Evolutionary conservation across 2,329 filamentous ascomycete species (phyloP).

Genomic region (Aspergillus pseudoglaucus): DNA sequence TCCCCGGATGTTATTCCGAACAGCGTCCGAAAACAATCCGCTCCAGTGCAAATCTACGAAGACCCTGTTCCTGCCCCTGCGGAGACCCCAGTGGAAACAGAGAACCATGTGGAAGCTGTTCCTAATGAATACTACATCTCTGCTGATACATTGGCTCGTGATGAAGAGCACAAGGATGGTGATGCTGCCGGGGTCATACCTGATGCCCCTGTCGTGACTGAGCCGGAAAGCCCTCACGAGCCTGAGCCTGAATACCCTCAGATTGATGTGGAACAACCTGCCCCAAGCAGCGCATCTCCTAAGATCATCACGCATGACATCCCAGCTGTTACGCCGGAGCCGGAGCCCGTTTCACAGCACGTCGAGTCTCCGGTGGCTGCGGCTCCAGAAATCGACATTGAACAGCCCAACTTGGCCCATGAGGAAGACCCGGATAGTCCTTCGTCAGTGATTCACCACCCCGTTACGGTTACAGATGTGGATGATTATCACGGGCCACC

Average conservation of each 20-base stretch:
- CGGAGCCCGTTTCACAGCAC: background rate
- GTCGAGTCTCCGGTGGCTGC: background rate
- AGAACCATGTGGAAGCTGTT: conserved; percentile 3
- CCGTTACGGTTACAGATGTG: conserved; percentile 2
- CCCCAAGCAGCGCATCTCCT: background rate
- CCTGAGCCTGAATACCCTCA: background rate
- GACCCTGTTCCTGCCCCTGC: conserved; percentile 12
- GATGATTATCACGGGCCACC: conserved; percentile 4
- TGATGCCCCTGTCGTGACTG: background rate
- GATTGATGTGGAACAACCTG: background rate
- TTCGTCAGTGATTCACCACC: conserved; percentile 1
- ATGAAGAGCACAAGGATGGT: background rate
- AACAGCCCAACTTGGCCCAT: background rate
- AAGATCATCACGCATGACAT: no score
- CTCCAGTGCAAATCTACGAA: conserved; percentile 21
- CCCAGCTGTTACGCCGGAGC: background rate
- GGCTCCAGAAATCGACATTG: background rate
- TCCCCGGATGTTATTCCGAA: conserved; percentile 8
- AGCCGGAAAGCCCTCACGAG: background rate
- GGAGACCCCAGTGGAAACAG: conserved; percentile 5
- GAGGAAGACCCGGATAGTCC: background rate
- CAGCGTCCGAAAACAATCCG: conserved; percentile 5
- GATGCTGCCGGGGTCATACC: background rate
- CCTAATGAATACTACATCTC: background rate
- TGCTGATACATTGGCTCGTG: background rate